A percentile compares a stretch with the other conserved stretches of the same genome.
Evolutionary conservation across 2,329 filamentous ascomycete species (phyloP).

Genomic region (Escovopsis weberi): DNA sequence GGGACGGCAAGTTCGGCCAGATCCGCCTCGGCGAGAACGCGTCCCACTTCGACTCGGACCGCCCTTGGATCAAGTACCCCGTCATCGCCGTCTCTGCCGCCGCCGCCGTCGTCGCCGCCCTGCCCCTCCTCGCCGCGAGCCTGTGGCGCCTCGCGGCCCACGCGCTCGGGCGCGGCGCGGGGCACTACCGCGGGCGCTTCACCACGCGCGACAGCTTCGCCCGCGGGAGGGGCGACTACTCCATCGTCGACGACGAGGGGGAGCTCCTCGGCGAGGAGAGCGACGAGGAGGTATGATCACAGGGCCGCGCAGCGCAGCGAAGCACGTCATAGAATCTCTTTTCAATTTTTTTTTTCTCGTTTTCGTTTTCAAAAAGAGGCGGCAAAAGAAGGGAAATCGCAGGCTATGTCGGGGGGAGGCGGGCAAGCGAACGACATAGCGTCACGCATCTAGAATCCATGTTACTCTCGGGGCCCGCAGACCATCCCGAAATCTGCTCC

Average conservation of each 20-base stretch:
- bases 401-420: too few relatives aligned
- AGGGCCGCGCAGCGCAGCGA: background rate
- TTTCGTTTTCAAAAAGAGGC: background rate
- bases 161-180: conserved; percentile 33
- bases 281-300: conserved; percentile 59
- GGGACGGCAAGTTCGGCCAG: conserved; percentile 81
- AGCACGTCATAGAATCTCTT: background rate
- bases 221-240: conserved; percentile 74
- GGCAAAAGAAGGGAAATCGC: too few relatives aligned
- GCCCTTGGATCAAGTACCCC: conserved; percentile 68
- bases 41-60: conserved; percentile 47
- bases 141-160: conserved; percentile 53
- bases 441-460: too few relatives aligned
- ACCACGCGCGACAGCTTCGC: conserved; percentile 84
- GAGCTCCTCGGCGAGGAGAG: conserved; percentile 88
- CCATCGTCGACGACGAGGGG: conserved; percentile 80
- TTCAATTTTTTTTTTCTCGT: background rate
- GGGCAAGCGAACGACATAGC: background rate
- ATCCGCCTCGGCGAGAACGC: conserved; percentile 69
- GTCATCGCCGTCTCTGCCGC: conserved; percentile 56
- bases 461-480: too few relatives aligned
- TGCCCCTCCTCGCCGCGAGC: conserved; percentile 58
- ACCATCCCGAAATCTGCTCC: too few relatives aligned
- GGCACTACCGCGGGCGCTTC: conserved; percentile 52
- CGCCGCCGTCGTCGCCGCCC: conserved; percentile 42